phyloP scores from a whole-genome alignment of 1,284 basidiomycete species.

The Athelia sp. region DNA sequence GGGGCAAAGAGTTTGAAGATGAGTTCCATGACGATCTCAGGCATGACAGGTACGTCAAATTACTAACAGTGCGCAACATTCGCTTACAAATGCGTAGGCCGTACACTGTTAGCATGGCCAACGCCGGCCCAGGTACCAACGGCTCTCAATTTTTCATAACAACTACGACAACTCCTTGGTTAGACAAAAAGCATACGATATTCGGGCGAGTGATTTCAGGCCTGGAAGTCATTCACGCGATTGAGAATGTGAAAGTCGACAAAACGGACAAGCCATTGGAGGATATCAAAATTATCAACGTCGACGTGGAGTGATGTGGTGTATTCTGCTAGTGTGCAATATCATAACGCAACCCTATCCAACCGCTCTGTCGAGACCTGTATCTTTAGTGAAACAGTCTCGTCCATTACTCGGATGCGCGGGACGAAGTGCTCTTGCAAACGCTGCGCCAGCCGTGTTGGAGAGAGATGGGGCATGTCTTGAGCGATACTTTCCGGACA shows the following conservation, averaged over 20 bases:
- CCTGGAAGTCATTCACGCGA: conserved; percentile 78
- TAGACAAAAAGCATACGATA: conserved; percentile 95
- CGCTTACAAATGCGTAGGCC: conserved; percentile 46
- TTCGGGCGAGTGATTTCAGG: conserved; percentile 84
- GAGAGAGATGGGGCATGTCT: conserved; percentile 13
- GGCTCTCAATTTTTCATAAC: conserved; percentile 99
- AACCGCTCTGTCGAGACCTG: conserved; percentile 14
- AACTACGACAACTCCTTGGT: conserved; percentile 91
- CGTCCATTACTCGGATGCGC: neutral
- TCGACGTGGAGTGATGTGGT: conserved; percentile 51
- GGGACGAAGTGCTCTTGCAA: conserved; percentile 1
- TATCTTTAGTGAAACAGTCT: conserved; percentile 6
- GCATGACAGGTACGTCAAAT: conserved; percentile 72
- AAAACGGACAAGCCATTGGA: conserved; percentile 87
- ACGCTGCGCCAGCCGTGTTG: conserved; percentile 13
- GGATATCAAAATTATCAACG: conserved; percentile 84
- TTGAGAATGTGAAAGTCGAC: conserved; percentile 77
- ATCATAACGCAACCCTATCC: conserved; percentile 21
- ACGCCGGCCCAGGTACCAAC: conserved; percentile 91
- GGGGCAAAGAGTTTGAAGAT: conserved; percentile 94
- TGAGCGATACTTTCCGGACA: conserved; percentile 26
- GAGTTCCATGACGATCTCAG: conserved; percentile 87
- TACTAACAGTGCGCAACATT: conserved; percentile 4
- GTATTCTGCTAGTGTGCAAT: neutral
- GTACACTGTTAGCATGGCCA: conserved; percentile 99